Conservation (phyloP, 2,329 filamentous ascomycete species). For the Botrytis sinoallii region DNA sequence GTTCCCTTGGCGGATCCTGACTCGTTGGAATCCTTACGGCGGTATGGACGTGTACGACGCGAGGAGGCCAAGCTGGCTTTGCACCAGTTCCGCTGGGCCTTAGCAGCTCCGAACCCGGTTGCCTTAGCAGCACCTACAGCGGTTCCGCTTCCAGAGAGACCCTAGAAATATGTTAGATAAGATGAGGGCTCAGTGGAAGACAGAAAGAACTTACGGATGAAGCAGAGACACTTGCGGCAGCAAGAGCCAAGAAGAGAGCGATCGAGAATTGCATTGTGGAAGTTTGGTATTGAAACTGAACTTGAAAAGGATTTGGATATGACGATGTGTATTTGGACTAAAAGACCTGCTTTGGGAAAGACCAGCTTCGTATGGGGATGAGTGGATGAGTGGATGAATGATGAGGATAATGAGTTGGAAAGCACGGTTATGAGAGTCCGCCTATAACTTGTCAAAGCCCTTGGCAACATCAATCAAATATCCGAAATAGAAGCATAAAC, state of each 20-base stretch:
- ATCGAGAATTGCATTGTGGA: conserved; percentile 34
- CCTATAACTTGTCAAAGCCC: conserved; percentile 6
- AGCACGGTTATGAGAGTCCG: not conserved
- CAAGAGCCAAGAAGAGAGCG: conserved; percentile 29
- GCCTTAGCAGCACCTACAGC: not conserved
- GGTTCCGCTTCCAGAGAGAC: not conserved
- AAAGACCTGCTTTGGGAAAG: conserved; percentile 2
- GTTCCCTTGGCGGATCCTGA: not conserved
- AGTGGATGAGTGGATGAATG: conserved; percentile 6
- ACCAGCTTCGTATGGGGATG: not conserved
- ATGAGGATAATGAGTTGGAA: not conserved
- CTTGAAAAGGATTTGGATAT: not conserved
- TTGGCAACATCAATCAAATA: not conserved
- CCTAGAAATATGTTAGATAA: conserved; percentile 18
- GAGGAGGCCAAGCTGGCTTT: not conserved
- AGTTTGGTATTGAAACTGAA: conserved; percentile 19
- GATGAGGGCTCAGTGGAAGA: not conserved
- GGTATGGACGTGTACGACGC: not conserved
- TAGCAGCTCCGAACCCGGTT: conserved; percentile 10
- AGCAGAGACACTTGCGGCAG: conserved; percentile 27
- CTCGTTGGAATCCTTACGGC: not conserved
- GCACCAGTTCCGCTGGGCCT: not conserved
- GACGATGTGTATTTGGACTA: not conserved
- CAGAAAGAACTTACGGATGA: conserved; percentile 20
- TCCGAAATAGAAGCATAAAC: conserved; percentile 1